Evolutionary conservation across 2,329 filamentous ascomycete species (phyloP).

Genomic region (Colletotrichum tabaci): DNA sequence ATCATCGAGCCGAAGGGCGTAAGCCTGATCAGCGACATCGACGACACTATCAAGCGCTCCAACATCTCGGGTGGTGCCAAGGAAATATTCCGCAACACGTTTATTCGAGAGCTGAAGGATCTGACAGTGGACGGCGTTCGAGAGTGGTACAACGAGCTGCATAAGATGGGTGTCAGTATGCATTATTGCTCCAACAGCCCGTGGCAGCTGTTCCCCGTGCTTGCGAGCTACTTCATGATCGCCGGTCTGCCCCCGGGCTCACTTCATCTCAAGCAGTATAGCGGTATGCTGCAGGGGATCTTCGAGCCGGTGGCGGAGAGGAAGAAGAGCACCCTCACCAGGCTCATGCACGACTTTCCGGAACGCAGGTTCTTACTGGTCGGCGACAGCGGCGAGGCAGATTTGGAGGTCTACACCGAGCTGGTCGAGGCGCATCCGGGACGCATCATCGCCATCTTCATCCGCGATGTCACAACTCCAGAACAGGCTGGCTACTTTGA

Average conservation of each 20-base stretch:
- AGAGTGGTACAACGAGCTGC: slow-evolving; percentile 88
- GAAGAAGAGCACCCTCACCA: slow-evolving; percentile 90
- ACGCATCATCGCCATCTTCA: slow-evolving; percentile 89
- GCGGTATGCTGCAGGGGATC: slow-evolving; percentile 96
- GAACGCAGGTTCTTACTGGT: slow-evolving; percentile 90
- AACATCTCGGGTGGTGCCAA: slow-evolving; percentile 89
- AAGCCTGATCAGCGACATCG: slow-evolving; percentile 96
- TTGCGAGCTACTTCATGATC: slow-evolving; percentile 86
- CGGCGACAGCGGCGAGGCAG: slow-evolving; percentile 96
- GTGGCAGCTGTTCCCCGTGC: slow-evolving; percentile 95
- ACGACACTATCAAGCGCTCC: slow-evolving; percentile 97
- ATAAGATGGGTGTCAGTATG: slow-evolving; percentile 85
- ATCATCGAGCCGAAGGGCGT: slow-evolving; percentile 85
- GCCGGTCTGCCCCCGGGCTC: slow-evolving; percentile 89
- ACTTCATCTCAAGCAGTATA: slow-evolving; percentile 96
- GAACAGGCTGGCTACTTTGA: slow-evolving; percentile 85
- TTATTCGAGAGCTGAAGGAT: slow-evolving; percentile 87
- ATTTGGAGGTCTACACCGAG: slow-evolving; percentile 97
- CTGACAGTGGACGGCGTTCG: slow-evolving; percentile 88
- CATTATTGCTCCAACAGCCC: slow-evolving; percentile 99
- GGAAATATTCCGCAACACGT: slow-evolving; percentile 97
- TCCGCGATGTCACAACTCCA: slow-evolving; percentile 92
- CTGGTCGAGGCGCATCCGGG: slow-evolving; percentile 88
- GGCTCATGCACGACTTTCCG: slow-evolving; percentile 90
- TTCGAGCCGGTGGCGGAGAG: slow-evolving; percentile 97